Evolutionary conservation across 306 rosid genomes (phyloP).

Genomic region (Pyrus pyrifolia): DNA sequence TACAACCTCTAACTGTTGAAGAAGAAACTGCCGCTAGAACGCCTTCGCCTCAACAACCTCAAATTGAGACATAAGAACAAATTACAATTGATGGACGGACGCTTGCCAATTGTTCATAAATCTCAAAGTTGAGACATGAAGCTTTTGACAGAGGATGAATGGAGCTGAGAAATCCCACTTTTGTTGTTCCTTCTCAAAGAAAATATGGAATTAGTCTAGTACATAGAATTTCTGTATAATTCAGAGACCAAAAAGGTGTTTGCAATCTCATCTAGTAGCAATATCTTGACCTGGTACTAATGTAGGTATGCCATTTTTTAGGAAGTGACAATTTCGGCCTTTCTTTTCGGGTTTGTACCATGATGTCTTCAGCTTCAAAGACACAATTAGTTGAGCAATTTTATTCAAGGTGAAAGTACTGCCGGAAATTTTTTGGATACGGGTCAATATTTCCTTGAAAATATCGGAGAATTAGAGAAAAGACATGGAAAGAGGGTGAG

Average conservation of each 20-base stretch:
- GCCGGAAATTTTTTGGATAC: too few relatives aligned
- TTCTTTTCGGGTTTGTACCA: neutral
- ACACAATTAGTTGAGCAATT: neutral
- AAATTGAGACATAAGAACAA: conserved; percentile 21
- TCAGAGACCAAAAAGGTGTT: neutral
- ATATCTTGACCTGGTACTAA: neutral
- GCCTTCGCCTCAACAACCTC: conserved; percentile 33
- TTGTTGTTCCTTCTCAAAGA: neutral
- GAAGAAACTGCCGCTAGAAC: conserved; percentile 36
- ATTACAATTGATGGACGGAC: neutral
- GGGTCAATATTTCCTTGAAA: too few relatives aligned
- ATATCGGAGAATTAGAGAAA: too few relatives aligned
- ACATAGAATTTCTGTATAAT: neutral
- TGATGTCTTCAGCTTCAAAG: neutral
- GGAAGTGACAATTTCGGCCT: neutral
- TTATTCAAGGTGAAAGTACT: neutral
- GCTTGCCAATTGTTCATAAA: neutral
- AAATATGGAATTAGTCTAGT: neutral
- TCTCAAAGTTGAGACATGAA: neutral
- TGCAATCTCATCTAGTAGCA: neutral
- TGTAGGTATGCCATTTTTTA: neutral
- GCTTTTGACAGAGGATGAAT: neutral
- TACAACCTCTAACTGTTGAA: conserved; percentile 38
- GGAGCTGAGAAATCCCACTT: conserved; percentile 1
- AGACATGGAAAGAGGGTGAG: too few relatives aligned